phyloP scores from a whole-genome alignment of 2,329 filamentous ascomycete species.

The Fusarium proliferatum region DNA sequence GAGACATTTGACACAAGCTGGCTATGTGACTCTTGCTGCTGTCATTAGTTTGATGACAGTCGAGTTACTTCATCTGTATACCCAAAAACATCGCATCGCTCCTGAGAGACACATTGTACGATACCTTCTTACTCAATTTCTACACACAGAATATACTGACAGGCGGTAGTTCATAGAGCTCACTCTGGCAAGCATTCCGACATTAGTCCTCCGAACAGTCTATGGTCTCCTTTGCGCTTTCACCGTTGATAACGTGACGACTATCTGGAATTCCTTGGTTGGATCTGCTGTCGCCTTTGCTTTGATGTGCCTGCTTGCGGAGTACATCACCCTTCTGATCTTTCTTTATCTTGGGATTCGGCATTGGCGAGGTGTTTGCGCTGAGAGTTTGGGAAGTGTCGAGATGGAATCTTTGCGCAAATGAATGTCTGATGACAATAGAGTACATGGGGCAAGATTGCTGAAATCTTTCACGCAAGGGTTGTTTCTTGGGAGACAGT shows the following conservation, averaged over 20 bases:
- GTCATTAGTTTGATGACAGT: background rate
- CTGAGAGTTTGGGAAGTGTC: background rate
- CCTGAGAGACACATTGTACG: background rate
- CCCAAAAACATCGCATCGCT: background rate
- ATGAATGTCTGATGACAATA: too few species aligned
- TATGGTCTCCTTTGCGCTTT: background rate
- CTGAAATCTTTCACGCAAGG: too few species aligned
- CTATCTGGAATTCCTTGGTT: background rate
- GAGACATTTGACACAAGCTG: background rate
- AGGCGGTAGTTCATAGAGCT: background rate
- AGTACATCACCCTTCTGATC: background rate
- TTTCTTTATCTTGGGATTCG: background rate
- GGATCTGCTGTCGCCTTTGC: background rate
- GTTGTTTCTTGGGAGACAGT: too few species aligned
- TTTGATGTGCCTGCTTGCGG: background rate
- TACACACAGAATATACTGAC: background rate
- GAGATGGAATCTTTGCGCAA: background rate
- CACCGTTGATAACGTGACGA: accelerated
- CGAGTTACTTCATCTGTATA: background rate
- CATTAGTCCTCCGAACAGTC: background rate
- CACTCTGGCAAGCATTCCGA: background rate
- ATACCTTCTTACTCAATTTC: too few species aligned
- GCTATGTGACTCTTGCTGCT: background rate
- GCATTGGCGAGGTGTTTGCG: background rate
- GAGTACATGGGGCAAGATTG: too few species aligned